Evolutionary conservation across 2,329 filamentous ascomycete genomes (phyloP).

Genomic region (Aureobasidium sp.): DNA sequence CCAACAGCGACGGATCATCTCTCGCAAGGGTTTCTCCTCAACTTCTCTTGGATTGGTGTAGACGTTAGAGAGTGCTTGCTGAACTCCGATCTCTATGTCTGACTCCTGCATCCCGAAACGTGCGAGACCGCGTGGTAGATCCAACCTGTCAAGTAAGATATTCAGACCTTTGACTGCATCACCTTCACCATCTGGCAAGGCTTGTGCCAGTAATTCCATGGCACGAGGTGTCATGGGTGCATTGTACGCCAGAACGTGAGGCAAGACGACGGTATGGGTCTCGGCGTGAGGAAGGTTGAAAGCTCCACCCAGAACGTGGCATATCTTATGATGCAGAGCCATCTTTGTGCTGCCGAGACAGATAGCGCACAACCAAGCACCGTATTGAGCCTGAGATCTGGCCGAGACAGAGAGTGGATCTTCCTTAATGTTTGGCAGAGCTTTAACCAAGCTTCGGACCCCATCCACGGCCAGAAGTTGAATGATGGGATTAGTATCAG

Average conservation of each 20-base stretch:
- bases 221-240: constrained; percentile 47
- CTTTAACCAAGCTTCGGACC: neutral
- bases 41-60: constrained; percentile 55
- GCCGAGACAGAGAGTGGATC: constrained; percentile 30
- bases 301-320: constrained; percentile 56
- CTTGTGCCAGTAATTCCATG: constrained; percentile 48
- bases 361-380: constrained; percentile 58
- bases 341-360: constrained; percentile 56
- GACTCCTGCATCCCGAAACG: constrained; percentile 54
- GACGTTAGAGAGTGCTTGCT: constrained; percentile 51
- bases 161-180: constrained; percentile 55
- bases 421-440: constrained; percentile 14
- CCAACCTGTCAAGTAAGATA: constrained; percentile 45
- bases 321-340: constrained; percentile 62
- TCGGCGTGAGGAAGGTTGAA: constrained; percentile 60
- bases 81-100: constrained; percentile 53
- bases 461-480: constrained; percentile 53
- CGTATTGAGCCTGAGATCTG: constrained; percentile 46
- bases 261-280: constrained; percentile 57
- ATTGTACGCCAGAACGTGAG: constrained; percentile 58
- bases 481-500: constrained; percentile 55
- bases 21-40: constrained; percentile 46
- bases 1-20: constrained; percentile 55
- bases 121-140: constrained; percentile 46
- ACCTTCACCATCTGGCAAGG: constrained; percentile 50